Evolutionary conservation across 1,284 basidiomycete genomes (phyloP), one percentile per base, ranked within the genome.

Genomic region (Ceratorhiza oryzae-sativae): DNA sequence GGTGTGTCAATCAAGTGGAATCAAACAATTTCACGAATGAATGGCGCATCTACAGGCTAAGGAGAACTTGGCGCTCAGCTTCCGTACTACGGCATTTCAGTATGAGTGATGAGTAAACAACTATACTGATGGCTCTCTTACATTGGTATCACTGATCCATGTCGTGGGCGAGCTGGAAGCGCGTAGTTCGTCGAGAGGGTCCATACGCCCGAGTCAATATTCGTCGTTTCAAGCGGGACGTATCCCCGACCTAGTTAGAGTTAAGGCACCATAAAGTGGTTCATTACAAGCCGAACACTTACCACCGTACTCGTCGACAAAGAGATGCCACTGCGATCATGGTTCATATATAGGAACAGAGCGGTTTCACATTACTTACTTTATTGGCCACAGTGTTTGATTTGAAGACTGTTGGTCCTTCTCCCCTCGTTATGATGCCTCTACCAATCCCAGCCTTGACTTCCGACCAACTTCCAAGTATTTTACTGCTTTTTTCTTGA

Each of bases 381-480:
- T 68, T 68, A 34, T 56, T 68, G n/a, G 65, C 51, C 6, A 56
- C 65, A 15, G 65, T 68, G 51, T 68, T 68, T 25, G 65, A 68
- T 23, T 68, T 68, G 25, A 68, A 68, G 5, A 56, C 65, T 9
- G 65, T 68, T 23, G 65, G 65, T 10, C 65, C 65, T 34, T 68
- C 65, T 42, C 65, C 65, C n/a, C 65, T 53, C 3, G 65, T 68
- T 27, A 68, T 42, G 1, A 56, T 41, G 23, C 65, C 65, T 39
- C 41, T 68, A 4, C 65, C 65, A 27, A 68, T 68, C 39, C 65
- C 65, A 20, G 51, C 65, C 15, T 30, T 51, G 3, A 68, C 65
- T 46, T 53, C 65, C 23, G 65, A 27, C 65, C 65, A 68, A 15
- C 10, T 58, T 46, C 65, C 65, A 3, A 53, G 36, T 27, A 68